These are phyloP conservation scores for Penicillium nordicum DNA, from an alignment of 2,329 filamentous ascomycete genomes.

Conservation along the genomic window DNA sequence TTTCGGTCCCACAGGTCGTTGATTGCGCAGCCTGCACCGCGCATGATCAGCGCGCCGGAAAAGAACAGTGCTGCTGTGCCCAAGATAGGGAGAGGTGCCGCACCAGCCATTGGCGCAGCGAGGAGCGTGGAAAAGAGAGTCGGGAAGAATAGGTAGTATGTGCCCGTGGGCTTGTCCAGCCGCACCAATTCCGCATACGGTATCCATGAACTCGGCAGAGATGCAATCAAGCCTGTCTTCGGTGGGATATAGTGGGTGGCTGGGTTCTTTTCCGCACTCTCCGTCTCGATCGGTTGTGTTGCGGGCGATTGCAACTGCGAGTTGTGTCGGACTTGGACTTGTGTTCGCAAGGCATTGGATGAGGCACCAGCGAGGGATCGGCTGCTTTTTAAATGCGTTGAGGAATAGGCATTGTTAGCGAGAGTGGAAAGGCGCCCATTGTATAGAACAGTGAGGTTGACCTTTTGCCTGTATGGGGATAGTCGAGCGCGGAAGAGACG, in stretches of 20 bases:
- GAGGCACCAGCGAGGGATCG: background rate
- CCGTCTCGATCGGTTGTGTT: background rate
- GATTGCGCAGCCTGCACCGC: slow-evolving; percentile 53
- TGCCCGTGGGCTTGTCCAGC: slow-evolving; percentile 50
- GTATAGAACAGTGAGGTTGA: slow-evolving; percentile 2
- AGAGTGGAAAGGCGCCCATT: slow-evolving; percentile 6
- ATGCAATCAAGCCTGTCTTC: slow-evolving; percentile 45
- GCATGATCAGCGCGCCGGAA: slow-evolving; percentile 48
- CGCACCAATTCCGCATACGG: slow-evolving; percentile 55
- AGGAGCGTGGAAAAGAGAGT: slow-evolving; percentile 49
- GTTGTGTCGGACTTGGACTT: slow-evolving; percentile 1
- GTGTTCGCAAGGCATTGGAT: background rate
- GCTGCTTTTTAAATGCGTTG: background rate
- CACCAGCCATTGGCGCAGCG: slow-evolving; percentile 40
- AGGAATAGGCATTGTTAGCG: background rate
- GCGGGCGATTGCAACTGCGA: slow-evolving; percentile 11
- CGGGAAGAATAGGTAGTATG: slow-evolving; percentile 54
- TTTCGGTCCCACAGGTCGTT: slow-evolving; percentile 57
- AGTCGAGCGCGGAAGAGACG: slow-evolving; percentile 10
- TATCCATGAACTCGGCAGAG: slow-evolving; percentile 50
- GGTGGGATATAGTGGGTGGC: slow-evolving; percentile 44
- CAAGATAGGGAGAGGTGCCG: slow-evolving; percentile 34
- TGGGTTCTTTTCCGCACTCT: slow-evolving; percentile 13
- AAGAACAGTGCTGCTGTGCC: slow-evolving; percentile 42
- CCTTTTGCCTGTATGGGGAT: slow-evolving; percentile 7